Percentiles rank a stretch among this genome's conserved stretches.
phyloP scores from a whole-genome alignment of 2,329 filamentous ascomycete species.

The Dactylellina parvicollis region DNA sequence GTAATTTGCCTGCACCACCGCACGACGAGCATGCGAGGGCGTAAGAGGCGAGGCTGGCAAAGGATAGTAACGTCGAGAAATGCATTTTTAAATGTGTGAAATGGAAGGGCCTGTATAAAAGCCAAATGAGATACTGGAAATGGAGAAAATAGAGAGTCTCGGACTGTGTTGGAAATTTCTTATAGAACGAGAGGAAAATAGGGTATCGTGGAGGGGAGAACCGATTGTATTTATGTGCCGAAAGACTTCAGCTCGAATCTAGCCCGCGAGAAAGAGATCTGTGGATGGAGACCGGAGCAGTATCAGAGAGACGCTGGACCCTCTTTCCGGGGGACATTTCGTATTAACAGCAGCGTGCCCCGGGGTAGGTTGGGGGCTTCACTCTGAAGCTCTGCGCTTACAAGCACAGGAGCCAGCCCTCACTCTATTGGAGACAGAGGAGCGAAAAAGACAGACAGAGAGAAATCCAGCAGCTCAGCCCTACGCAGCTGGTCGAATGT shows the following conservation, averaged over 20 bases:
- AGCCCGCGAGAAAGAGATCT: conserved; percentile 6
- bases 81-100: conserved; percentile 25
- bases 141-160: not conserved
- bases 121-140: not conserved
- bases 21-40: conserved; percentile 45
- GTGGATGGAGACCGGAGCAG: conserved; percentile 7
- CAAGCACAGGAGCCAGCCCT: conserved; percentile 3
- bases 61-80: conserved; percentile 39
- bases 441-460: conserved; percentile 1
- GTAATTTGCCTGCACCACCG: conserved; percentile 25
- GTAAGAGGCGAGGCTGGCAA: conserved; percentile 22
- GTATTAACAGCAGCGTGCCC: conserved; percentile 19
- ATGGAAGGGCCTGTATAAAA: not conserved
- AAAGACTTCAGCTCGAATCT: conserved; percentile 35
- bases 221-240: conserved; percentile 46
- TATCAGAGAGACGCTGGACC: conserved; percentile 9
- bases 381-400: conserved; percentile 11
- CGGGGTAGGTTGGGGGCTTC: conserved; percentile 8
- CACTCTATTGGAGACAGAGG: conserved; percentile 34
- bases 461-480: conserved; percentile 30
- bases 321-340: conserved; percentile 7
- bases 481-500: conserved; percentile 10
- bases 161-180: conserved; percentile 9
- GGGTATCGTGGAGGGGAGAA: conserved; percentile 29
- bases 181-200: conserved; percentile 17